These are phyloP conservation scores for Trichoderma sp. DNA, from an alignment of 2,329 filamentous ascomycete species.

Conservation along the genomic window DNA sequence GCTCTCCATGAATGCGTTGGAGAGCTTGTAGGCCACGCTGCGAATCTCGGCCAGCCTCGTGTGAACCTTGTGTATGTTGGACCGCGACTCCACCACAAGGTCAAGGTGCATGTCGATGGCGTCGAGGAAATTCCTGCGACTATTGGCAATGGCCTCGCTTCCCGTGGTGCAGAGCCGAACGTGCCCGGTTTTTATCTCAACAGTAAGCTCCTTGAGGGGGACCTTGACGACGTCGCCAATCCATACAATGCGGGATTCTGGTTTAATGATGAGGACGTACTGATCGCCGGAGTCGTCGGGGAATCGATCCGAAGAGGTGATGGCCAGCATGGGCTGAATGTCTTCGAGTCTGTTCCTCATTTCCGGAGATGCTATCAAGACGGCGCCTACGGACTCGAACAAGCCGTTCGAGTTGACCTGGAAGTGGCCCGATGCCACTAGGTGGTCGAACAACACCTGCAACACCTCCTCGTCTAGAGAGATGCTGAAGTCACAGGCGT, in stretches of 20 bases:
- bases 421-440: slow-evolving; percentile 82
- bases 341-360: slow-evolving; percentile 73
- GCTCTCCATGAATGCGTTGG: slow-evolving; percentile 98
- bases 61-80: slow-evolving; percentile 91
- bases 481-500: slow-evolving; percentile 92
- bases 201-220: slow-evolving; percentile 69
- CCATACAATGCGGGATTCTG: slow-evolving; percentile 78
- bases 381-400: slow-evolving; percentile 70
- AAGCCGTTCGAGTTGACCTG: slow-evolving; percentile 66
- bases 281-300: slow-evolving; percentile 68
- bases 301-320: slow-evolving; percentile 51
- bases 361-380: slow-evolving; percentile 79
- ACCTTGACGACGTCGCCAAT: slow-evolving; percentile 71
- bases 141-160: slow-evolving; percentile 73
- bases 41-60: slow-evolving; percentile 88
- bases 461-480: slow-evolving; percentile 65
- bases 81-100: slow-evolving; percentile 85
- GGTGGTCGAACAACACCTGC: slow-evolving; percentile 73
- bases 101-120: slow-evolving; percentile 82
- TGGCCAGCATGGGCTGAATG: slow-evolving; percentile 81
- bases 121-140: slow-evolving; percentile 73
- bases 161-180: slow-evolving; percentile 86
- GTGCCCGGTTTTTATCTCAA: slow-evolving; percentile 83
- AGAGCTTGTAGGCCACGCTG: slow-evolving; percentile 91
- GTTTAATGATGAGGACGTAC: slow-evolving; percentile 80